These are phyloP conservation scores for Chimonanthus salicifolius DNA, from an alignment of 164 flowering plant genomes.

Conservation along the genomic window DNA sequence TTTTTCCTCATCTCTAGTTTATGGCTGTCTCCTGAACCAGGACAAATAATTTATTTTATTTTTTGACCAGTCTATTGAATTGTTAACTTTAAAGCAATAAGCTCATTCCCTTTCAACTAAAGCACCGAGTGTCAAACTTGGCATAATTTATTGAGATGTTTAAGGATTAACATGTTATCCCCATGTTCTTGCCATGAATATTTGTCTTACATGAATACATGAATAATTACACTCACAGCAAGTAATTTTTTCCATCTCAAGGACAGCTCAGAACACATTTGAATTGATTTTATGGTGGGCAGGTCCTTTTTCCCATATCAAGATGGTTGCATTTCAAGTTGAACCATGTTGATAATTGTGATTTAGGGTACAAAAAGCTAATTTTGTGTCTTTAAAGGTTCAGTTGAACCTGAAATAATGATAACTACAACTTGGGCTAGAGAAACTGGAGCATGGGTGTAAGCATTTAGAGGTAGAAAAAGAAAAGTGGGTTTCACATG, in stretches of 20 bases:
- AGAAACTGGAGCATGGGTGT: neutral
- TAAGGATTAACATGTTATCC: neutral
- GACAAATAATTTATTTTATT: neutral
- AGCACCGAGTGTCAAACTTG: neutral
- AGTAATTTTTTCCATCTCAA: neutral
- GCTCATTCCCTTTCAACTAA: neutral
- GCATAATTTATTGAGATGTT: neutral
- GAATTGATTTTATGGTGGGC: neutral
- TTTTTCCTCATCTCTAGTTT: too few species aligned
- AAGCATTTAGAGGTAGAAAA: neutral
- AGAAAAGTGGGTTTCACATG: neutral
- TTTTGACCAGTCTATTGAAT: neutral
- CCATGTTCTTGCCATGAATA: neutral
- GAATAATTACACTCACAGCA: neutral
- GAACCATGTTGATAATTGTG: too few species aligned
- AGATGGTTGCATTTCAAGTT: too few species aligned
- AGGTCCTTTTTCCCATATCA: neutral
- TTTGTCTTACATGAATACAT: neutral
- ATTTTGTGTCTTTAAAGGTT: too few species aligned
- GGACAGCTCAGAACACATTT: neutral
- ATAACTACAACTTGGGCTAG: neutral
- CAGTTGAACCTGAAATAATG: too few species aligned
- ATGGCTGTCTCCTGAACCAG: neutral
- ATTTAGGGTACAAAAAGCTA: too few species aligned
- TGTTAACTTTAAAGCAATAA: neutral